phyloP scores from a whole-genome alignment of 768 basidiomycete species.

The Sutorius australiensis region DNA sequence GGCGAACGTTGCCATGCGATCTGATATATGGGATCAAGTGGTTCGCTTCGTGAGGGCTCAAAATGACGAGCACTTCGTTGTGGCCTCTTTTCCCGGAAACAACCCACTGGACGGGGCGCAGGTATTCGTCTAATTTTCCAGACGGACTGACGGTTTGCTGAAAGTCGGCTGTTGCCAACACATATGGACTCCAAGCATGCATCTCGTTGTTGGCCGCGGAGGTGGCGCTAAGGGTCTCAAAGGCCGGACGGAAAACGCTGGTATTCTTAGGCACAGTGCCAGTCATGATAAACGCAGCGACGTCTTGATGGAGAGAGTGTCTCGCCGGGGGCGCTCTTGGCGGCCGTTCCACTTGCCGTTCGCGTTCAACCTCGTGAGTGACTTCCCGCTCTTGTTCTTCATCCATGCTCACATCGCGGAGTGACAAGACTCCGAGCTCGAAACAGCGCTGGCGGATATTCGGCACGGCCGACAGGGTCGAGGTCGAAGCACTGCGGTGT shows the following conservation, averaged over 20 bases:
- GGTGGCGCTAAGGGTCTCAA: constrained; percentile 7
- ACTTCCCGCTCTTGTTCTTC: constrained; percentile 29
- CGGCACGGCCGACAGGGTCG: too few species aligned
- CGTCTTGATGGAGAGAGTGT: not conserved
- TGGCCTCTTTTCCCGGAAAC: too few species aligned
- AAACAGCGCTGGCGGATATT: too few species aligned
- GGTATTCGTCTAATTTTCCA: constrained; percentile 8
- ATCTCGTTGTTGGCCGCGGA: constrained; percentile 14
- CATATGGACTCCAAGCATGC: constrained; percentile 16
- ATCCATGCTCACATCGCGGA: too few species aligned
- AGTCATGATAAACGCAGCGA: constrained; percentile 23
- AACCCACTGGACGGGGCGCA: constrained; percentile 18
- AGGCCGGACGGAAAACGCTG: constrained; percentile 18
- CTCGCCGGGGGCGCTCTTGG: constrained; percentile 18
- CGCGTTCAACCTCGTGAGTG: constrained; percentile 41
- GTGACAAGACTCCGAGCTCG: too few species aligned
- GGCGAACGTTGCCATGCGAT: too few species aligned
- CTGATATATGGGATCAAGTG: too few species aligned
- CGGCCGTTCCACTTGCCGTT: constrained; percentile 39
- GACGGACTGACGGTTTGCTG: constrained; percentile 6
- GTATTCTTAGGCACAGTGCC: constrained; percentile 25
- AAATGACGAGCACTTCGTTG: too few species aligned
- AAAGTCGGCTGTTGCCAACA: constrained; percentile 20
- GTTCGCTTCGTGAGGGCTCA: too few species aligned
- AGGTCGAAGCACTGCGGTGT: too few species aligned